Evolutionary conservation across 1,139 yeast genomes (phyloP).

Genomic region (Keqinozyma sinolaborantium): DNA sequence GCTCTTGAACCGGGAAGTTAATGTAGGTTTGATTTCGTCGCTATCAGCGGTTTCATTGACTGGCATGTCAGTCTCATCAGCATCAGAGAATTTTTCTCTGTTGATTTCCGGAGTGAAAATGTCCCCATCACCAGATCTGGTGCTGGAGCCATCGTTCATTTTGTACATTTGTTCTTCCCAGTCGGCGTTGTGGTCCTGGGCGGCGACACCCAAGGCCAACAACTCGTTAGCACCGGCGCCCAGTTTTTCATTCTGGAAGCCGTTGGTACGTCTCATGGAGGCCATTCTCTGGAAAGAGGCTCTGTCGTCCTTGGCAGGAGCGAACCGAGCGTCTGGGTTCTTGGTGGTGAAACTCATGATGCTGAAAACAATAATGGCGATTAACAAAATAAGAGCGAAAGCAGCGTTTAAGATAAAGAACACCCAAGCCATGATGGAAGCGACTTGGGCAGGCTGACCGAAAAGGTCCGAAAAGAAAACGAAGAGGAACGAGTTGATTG

Average conservation of each 20-base stretch:
- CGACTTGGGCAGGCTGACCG: conserved; percentile 63
- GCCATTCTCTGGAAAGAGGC: conserved; percentile 70
- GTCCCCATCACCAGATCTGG: conserved; percentile 12
- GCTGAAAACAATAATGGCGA: conserved; percentile 59
- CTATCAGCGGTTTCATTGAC: conserved; percentile 8
- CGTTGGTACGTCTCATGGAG: conserved; percentile 24
- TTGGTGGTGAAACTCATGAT: conserved; percentile 57
- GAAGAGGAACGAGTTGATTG: conserved; percentile 70
- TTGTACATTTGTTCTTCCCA: conserved; percentile 69
- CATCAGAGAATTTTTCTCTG: conserved; percentile 13
- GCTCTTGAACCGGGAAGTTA: conserved; percentile 20
- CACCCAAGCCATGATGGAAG: conserved; percentile 78
- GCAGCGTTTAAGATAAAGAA: conserved; percentile 78
- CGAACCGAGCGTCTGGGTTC: conserved; percentile 80
- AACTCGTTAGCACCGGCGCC: conserved; percentile 48
- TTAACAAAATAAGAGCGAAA: conserved; percentile 60
- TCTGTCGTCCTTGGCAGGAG: conserved; percentile 82
- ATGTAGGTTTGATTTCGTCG: conserved; percentile 10
- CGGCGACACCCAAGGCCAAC: conserved; percentile 63
- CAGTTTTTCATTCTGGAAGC: conserved; percentile 6
- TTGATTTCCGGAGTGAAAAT: conserved; percentile 23
- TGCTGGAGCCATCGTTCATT: conserved; percentile 34
- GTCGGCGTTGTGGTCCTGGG: conserved; percentile 64
- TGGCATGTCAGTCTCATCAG: conserved; percentile 6
- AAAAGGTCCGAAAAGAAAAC: conserved; percentile 71